A percentile compares a stretch with the other conserved stretches of the same genome.
These are phyloP conservation scores for Clathrus columnatus DNA, from an alignment of 768 basidiomycete species.

Conservation along the genomic window DNA sequence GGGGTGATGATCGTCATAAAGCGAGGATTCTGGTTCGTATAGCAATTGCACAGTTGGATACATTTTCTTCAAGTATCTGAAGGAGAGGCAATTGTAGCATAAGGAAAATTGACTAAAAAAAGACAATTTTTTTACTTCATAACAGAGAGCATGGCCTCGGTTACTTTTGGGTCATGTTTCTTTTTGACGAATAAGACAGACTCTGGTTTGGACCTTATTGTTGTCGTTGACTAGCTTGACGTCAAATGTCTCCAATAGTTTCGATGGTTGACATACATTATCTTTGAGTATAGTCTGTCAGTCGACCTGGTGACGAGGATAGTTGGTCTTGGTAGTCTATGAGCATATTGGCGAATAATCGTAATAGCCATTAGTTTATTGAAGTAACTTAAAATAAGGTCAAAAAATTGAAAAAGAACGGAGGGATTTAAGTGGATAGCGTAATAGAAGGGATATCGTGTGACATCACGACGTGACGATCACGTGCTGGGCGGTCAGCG, in stretches of 20 bases:
- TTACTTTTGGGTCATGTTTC: constrained; percentile 3
- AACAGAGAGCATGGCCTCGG: constrained; percentile 9
- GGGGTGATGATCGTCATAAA: not conserved
- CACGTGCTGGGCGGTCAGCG: no score
- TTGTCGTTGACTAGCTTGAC: not conserved
- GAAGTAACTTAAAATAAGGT: no score
- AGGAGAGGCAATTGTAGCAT: not conserved
- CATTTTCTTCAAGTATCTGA: constrained; percentile 5
- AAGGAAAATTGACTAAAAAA: not conserved
- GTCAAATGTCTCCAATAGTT: not conserved
- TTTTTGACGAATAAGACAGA: constrained; percentile 14
- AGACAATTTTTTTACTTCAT: not conserved
- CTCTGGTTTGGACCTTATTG: constrained; percentile 2
- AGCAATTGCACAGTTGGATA: constrained; percentile 7
- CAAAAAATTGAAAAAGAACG: no score
- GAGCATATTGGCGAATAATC: not conserved
- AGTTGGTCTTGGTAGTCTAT: not conserved
- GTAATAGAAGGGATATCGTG: no score
- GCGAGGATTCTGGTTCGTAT: not conserved
- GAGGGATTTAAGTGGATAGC: no score
- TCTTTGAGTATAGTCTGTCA: not conserved
- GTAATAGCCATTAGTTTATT: not conserved
- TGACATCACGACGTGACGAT: no score
- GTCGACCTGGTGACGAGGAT: no score
- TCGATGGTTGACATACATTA: not conserved